Evolutionary conservation across 2,329 filamentous ascomycete species (phyloP).

Genomic region (Metarhizium humberi): DNA sequence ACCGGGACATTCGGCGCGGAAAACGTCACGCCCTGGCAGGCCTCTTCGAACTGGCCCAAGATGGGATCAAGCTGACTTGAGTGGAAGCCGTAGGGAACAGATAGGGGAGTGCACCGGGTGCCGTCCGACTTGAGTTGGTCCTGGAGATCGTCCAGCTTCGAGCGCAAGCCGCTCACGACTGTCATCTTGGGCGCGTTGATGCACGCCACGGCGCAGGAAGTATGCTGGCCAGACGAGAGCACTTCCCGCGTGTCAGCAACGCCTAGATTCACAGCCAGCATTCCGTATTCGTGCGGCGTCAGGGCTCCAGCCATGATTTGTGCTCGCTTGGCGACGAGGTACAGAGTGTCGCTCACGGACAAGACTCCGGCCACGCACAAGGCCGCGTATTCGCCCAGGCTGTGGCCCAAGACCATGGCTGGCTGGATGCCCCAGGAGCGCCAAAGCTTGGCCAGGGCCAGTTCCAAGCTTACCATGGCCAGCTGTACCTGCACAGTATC

Average conservation of each 20-base stretch:
- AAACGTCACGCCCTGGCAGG: not conserved
- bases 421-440: conserved; percentile 40
- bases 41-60: not conserved
- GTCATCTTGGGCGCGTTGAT: not conserved
- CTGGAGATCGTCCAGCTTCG: not conserved
- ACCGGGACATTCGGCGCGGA: not conserved
- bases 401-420: conserved; percentile 51
- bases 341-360: conserved; percentile 62
- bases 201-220: not conserved
- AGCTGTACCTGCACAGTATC: conserved; percentile 31
- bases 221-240: not conserved
- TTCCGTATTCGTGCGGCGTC: not conserved
- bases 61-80: not conserved
- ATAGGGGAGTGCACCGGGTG: not conserved
- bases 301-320: not conserved
- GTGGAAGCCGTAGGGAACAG: not conserved
- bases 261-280: not conserved
- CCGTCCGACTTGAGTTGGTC: not conserved
- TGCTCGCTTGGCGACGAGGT: conserved; percentile 61
- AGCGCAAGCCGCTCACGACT: not conserved
- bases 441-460: conserved; percentile 48
- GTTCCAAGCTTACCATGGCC: conserved; percentile 44
- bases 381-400: conserved; percentile 30
- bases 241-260: not conserved
- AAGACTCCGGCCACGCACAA: conserved; percentile 61